Evolutionary conservation across 2,329 filamentous ascomycete genomes (phyloP).

Genomic region (Salinomyces thailandicus): DNA sequence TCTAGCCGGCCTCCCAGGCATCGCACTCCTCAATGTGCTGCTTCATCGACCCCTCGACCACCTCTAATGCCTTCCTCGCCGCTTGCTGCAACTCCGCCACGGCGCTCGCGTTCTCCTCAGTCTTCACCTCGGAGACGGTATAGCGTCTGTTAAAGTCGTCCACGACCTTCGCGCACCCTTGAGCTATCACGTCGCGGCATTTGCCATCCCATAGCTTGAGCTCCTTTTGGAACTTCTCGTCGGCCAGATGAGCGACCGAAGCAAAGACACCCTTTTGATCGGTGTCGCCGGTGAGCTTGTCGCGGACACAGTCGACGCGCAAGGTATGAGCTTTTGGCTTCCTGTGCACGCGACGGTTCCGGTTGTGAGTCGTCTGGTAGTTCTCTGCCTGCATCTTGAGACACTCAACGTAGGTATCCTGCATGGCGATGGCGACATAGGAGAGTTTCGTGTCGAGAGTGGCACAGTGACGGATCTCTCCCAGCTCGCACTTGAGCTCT

Average conservation of each 20-base stretch:
- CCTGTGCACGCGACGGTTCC: background rate
- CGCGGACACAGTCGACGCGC: background rate
- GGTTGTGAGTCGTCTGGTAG: background rate
- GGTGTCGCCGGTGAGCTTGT: background rate
- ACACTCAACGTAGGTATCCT: constrained; percentile 1
- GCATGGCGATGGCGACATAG: background rate
- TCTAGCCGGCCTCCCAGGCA: no score
- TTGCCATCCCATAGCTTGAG: background rate
- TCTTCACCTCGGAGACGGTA: background rate
- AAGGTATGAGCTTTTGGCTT: background rate
- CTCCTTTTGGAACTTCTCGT: background rate
- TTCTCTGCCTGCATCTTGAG: background rate
- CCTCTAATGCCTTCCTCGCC: background rate
- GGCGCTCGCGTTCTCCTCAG: background rate
- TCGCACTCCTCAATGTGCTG: background rate
- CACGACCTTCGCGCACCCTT: background rate
- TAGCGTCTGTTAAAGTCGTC: constrained; percentile 3
- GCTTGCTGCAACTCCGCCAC: background rate
- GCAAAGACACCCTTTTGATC: background rate
- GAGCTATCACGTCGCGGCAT: background rate
- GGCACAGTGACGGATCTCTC: background rate
- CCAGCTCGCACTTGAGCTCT: background rate
- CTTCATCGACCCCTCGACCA: background rate
- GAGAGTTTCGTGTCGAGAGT: background rate
- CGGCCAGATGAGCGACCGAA: background rate